Evolutionary conservation across 345 rosid species (phyloP).

Genomic region (Populus ilicifolia): DNA sequence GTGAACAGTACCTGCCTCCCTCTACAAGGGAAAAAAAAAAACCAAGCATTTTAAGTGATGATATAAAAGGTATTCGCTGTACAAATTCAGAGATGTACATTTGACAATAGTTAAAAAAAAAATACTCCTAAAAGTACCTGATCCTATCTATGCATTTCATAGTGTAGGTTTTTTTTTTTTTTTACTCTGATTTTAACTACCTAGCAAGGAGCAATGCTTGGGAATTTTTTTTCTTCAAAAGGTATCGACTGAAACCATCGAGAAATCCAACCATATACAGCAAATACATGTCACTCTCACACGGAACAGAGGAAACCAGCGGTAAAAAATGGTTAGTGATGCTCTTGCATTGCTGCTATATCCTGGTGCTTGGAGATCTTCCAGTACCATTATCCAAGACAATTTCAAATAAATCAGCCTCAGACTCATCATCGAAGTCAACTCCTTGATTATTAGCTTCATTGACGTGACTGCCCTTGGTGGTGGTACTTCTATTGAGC

Average conservation of each 20-base stretch:
- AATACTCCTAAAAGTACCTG: slow-evolving; percentile 8
- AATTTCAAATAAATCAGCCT: slow-evolving; percentile 88
- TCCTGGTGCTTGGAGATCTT: slow-evolving; percentile 37
- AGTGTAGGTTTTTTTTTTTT: neutral
- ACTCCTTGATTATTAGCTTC: slow-evolving; percentile 25
- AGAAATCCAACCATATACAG: neutral
- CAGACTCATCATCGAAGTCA: slow-evolving; percentile 77
- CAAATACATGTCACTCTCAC: slow-evolving; percentile 17
- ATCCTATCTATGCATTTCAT: slow-evolving; percentile 5
- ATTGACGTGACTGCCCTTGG: slow-evolving; percentile 27
- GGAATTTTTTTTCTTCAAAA: no score
- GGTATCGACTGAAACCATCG: neutral
- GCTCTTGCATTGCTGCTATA: slow-evolving; percentile 13
- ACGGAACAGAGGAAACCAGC: neutral
- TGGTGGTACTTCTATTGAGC: slow-evolving; percentile 42
- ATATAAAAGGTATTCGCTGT: neutral
- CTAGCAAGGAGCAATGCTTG: no score
- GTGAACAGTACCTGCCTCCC: no score
- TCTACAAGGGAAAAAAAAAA: no score
- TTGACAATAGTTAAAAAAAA: neutral
- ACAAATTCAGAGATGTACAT: slow-evolving; percentile 7
- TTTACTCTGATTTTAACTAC: neutral
- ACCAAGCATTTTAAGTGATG: no score
- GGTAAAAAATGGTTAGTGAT: slow-evolving; percentile 13
- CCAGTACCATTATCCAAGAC: slow-evolving; percentile 47